Evolutionary conservation across 129 eudicot genomes (phyloP), one percentile per base, ranked within the genome.

Genomic region (Logfia minima): DNA sequence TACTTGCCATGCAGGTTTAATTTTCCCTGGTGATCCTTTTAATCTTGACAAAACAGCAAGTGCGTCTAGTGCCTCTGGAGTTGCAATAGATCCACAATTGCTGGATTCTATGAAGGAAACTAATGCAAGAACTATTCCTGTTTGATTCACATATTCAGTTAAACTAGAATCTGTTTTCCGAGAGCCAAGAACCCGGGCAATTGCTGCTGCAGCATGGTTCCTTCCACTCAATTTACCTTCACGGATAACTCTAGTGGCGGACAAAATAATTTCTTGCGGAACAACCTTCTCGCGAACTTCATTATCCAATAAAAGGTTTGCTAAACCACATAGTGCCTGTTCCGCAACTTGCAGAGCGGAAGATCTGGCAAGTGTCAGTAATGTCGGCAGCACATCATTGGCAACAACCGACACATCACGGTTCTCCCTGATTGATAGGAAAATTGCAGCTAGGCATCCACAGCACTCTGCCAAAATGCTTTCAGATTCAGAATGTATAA

Each of bases 161-260:
- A 95, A 35, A 6, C 81, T 77, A 75, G 87, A 74, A 81, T 91
- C 96, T 18, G 85, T 80, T 68, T 79, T 74, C 59, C 94, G 89
- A 16, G 86, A 84, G 74, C 75, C 87, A 77, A 95, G 96, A 73
- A 95, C 87, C 60, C 99, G 92, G 61, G 95, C 87, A 77, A 95
- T 85, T 45, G 96, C 97, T 34, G 97, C 96, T 82, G 99, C 99
- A 8, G 96, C 96, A 60, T 85, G 99, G 75, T 87, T 92, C 80
- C 82, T 89, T 71, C 92, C 92, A 68, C 43, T 72, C 84, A 76
- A 74, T 70, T 84, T 83, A 35, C 96, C 92, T 83, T 95, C 99
- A 77, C 68, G 86, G 59, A 95, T 78, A 71, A 95, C 92, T 86
- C 96, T 86, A 53, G 99, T 86, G 39, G 99, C 92, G 7, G 91